phyloP scores from a whole-genome alignment of 208 protist genomes.

The Crithidia sp. region DNA sequence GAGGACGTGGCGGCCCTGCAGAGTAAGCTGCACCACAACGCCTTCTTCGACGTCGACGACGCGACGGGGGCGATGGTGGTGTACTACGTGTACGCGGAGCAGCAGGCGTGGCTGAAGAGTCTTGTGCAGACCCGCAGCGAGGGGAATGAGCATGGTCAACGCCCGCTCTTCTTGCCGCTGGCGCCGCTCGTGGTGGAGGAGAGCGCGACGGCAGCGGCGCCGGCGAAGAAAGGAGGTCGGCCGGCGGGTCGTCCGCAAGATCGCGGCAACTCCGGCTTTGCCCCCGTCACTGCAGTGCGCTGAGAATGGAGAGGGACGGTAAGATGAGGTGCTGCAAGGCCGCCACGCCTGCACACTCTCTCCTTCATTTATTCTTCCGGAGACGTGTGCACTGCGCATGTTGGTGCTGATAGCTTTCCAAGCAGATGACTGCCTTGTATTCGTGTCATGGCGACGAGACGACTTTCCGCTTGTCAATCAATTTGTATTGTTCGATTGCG shows the following conservation, averaged over 20 bases:
- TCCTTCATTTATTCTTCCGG: not conserved
- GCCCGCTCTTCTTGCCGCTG: constrained; percentile 29
- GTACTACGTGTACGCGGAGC: constrained; percentile 68
- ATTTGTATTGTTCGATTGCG: not conserved
- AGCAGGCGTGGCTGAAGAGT: constrained; percentile 62
- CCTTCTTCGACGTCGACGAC: constrained; percentile 65
- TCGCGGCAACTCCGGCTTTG: not conserved
- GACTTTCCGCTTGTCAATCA: too few species aligned
- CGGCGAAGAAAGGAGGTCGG: not conserved
- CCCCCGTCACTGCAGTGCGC: constrained; percentile 2
- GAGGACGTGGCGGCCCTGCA: constrained; percentile 44
- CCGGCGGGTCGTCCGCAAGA: constrained; percentile 1
- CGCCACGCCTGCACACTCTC: too few species aligned
- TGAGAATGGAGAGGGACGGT: not conserved
- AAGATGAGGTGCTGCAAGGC: not conserved
- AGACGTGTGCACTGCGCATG: too few species aligned
- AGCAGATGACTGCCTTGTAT: too few species aligned
- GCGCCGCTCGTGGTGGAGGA: constrained; percentile 38
- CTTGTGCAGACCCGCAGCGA: constrained; percentile 30
- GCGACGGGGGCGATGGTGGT: constrained; percentile 35
- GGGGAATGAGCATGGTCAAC: not conserved
- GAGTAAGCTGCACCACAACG: constrained; percentile 56
- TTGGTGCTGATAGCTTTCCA: too few species aligned
- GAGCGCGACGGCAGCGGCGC: not conserved
- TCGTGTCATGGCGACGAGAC: too few species aligned